phyloP scores from a whole-genome alignment of 2,329 filamentous ascomycete species.

The Harringtonia lauricola region DNA sequence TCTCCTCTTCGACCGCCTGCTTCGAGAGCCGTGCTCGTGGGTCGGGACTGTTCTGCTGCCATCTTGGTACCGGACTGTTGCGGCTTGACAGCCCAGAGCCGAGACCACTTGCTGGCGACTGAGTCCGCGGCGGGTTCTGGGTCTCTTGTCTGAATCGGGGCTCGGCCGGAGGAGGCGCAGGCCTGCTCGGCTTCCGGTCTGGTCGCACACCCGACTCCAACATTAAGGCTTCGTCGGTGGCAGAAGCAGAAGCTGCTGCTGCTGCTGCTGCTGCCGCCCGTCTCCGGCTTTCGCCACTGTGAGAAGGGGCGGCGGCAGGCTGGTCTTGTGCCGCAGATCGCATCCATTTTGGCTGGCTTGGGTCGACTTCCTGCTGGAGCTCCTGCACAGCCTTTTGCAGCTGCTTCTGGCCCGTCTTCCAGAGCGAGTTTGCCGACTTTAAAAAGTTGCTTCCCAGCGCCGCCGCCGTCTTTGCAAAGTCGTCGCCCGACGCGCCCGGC shows the following conservation, averaged over 20 bases:
- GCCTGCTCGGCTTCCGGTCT: conserved; percentile 20
- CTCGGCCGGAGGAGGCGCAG: conserved; percentile 14
- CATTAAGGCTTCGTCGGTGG: conserved; percentile 69
- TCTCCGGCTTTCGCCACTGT: background rate
- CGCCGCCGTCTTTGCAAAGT: conserved; percentile 70
- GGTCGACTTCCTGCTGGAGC: conserved; percentile 64
- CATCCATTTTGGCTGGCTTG: conserved; percentile 92
- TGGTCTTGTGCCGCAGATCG: conserved; percentile 51
- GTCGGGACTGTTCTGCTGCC: conserved; percentile 45
- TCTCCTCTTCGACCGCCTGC: conserved; percentile 68
- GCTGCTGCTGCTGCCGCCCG: background rate
- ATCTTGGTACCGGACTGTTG: conserved; percentile 39
- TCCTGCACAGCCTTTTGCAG: conserved; percentile 88
- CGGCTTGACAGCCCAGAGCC: conserved; percentile 24
- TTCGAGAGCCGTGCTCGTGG: conserved; percentile 56
- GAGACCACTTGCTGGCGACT: conserved; percentile 28
- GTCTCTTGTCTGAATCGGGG: conserved; percentile 19
- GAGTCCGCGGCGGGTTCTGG: conserved; percentile 28
- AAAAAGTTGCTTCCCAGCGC: conserved; percentile 75
- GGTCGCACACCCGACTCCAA: conserved; percentile 56
- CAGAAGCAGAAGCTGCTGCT: background rate
- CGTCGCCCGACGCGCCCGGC: conserved; percentile 46
- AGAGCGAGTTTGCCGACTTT: conserved; percentile 89
- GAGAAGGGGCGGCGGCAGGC: conserved; percentile 12
- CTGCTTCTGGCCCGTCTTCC: conserved; percentile 90